phyloP scores from a whole-genome alignment of 1,139 yeast genomes.

The Suhomyces maxii region DNA sequence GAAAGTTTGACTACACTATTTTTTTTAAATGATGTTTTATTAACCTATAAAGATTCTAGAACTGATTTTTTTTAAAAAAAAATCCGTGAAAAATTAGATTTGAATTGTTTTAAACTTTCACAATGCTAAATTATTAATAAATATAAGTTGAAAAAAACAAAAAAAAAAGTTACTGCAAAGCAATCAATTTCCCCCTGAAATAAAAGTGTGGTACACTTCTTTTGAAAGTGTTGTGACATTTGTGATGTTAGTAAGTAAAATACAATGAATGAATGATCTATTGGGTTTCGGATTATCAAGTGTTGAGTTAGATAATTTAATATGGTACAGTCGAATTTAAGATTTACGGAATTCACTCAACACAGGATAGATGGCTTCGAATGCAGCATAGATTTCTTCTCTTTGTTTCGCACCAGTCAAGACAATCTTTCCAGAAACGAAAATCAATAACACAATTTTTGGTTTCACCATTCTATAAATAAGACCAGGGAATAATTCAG shows the following conservation, averaged over 20 bases:
- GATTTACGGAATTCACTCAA: constrained; percentile 95
- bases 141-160: constrained; percentile 4
- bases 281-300: background rate
- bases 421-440: constrained; percentile 96
- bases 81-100: constrained; percentile 1
- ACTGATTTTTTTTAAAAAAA: constrained; percentile 1
- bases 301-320: background rate
- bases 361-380: constrained; percentile 97
- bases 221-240: constrained; percentile 1
- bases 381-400: constrained; percentile 97
- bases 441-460: constrained; percentile 89
- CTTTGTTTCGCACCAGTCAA: constrained; percentile 99
- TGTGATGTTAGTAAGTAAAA: constrained; percentile 3
- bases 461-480: constrained; percentile 99
- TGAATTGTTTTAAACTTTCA: background rate
- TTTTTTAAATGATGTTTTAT: background rate
- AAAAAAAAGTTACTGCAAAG: background rate
- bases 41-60: constrained; percentile 7
- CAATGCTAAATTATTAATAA: constrained; percentile 7
- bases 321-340: constrained; percentile 23
- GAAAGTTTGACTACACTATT: too few relatives aligned
- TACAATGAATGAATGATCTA: constrained; percentile 6
- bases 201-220: constrained; percentile 4
- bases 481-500: constrained; percentile 96
- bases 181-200: constrained; percentile 6